phyloP scores from a whole-genome alignment of 495 filamentous ascomycete genomes.

The Extremus antarcticus region DNA sequence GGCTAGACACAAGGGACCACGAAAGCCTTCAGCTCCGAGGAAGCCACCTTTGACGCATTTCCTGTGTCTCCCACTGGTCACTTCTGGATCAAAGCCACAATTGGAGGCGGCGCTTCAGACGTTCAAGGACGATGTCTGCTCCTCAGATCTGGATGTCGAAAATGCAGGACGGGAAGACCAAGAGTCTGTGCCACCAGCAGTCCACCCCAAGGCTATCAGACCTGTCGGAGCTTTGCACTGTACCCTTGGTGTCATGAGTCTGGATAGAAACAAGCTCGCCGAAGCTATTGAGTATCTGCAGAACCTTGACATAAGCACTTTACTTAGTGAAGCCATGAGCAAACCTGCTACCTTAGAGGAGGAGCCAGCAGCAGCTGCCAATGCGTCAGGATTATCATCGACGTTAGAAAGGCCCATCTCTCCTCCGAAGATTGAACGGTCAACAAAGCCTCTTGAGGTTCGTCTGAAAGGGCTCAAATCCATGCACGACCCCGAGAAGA shows the following conservation, averaged over 20 bases:
- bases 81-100: constrained; percentile 47
- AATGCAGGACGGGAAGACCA: neutral
- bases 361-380: neutral
- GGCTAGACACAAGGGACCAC: neutral
- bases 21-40: constrained; percentile 11
- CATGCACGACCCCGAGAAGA: constrained; percentile 31
- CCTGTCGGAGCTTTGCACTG: constrained; percentile 75
- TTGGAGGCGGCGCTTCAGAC: constrained; percentile 46
- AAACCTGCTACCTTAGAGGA: neutral
- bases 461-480: constrained; percentile 25
- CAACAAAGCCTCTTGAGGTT: constrained; percentile 11
- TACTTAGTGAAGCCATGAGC: constrained; percentile 34
- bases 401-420: constrained; percentile 9
- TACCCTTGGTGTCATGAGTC: constrained; percentile 79
- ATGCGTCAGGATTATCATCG: neutral
- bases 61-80: constrained; percentile 72
- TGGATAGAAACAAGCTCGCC: constrained; percentile 47
- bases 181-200: neutral
- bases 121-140: constrained; percentile 49
- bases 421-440: neutral
- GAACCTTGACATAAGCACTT: constrained; percentile 38
- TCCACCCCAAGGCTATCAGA: constrained; percentile 54
- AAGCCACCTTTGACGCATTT: constrained; percentile 67
- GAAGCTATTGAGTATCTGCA: constrained; percentile 47
- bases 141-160: neutral